Conservation (phyloP, 1,284 basidiomycete species). For the Fistulinella staudtii region DNA sequence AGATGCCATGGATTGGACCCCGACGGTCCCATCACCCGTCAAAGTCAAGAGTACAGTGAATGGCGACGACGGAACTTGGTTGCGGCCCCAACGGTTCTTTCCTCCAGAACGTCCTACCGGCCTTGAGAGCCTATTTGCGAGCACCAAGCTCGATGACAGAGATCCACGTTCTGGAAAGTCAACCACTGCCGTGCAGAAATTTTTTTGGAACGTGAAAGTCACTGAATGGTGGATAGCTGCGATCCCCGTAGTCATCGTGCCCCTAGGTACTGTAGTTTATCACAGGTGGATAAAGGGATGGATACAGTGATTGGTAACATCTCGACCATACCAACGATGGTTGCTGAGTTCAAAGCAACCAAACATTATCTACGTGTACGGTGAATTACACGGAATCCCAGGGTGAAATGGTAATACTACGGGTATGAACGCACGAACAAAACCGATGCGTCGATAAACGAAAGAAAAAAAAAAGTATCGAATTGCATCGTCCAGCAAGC, state of each 20-base stretch:
- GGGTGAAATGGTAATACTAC: too few relatives aligned
- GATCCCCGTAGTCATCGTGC: conserved; percentile 34
- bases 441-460: conserved; percentile 4
- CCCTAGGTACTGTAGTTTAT: conserved; percentile 20
- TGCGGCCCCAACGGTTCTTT: conserved; percentile 70
- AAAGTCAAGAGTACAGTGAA: conserved; percentile 16
- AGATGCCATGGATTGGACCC: conserved; percentile 70
- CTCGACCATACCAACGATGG: conserved; percentile 6
- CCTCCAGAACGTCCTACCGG: conserved; percentile 75
- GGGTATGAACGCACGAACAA: conserved; percentile 27
- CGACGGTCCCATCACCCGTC: conserved; percentile 40
- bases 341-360: too few relatives aligned
- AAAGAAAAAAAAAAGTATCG: conserved; percentile 4
- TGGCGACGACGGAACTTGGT: conserved; percentile 44
- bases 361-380: too few relatives aligned
- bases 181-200: too few relatives aligned
- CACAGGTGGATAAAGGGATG: conserved; percentile 17
- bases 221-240: conserved; percentile 38
- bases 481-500: conserved; percentile 35
- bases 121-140: conserved; percentile 67
- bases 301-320: conserved; percentile 22
- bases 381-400: too few relatives aligned
- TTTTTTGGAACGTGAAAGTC: not conserved
- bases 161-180: conserved; percentile 3
- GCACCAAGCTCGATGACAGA: conserved; percentile 54